These are phyloP conservation scores for Schizosaccharomyces pombe DNA, from an alignment of 805 yeast species.

Conservation along the genomic window DNA sequence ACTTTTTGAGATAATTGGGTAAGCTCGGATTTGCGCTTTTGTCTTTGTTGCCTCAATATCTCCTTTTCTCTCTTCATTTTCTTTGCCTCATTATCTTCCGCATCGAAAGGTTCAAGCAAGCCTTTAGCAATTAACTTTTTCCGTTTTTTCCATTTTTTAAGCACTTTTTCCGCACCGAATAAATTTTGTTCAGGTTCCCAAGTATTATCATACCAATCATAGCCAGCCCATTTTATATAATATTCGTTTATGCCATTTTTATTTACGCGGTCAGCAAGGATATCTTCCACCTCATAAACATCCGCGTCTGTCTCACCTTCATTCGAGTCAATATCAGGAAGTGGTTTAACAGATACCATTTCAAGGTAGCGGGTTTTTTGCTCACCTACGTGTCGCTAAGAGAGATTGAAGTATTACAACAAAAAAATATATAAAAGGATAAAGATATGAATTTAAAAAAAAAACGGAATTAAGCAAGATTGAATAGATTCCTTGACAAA, in stretches of 20 bases:
- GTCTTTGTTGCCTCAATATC: neutral
- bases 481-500: too few relatives aligned
- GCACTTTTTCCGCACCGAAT: neutral
- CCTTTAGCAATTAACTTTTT: neutral
- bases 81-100: neutral
- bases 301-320: neutral
- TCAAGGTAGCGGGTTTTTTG: too few relatives aligned
- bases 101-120: neutral
- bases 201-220: constrained; percentile 7
- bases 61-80: neutral
- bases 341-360: too few relatives aligned
- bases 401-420: too few relatives aligned
- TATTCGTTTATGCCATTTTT: neutral
- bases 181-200: constrained; percentile 7
- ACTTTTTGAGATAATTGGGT: neutral
- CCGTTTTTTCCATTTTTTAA: neutral
- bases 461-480: too few relatives aligned
- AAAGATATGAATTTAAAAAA: neutral
- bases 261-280: neutral
- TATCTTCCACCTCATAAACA: neutral
- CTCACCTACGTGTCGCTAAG: too few relatives aligned
- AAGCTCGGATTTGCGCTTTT: neutral
- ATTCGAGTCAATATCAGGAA: neutral
- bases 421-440: neutral
- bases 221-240: constrained; percentile 7